Percentiles rank a stretch among this genome's conserved stretches.
Conservation (phyloP, 2,329 filamentous ascomycete species). For the Fonsecaea erecta region DNA sequence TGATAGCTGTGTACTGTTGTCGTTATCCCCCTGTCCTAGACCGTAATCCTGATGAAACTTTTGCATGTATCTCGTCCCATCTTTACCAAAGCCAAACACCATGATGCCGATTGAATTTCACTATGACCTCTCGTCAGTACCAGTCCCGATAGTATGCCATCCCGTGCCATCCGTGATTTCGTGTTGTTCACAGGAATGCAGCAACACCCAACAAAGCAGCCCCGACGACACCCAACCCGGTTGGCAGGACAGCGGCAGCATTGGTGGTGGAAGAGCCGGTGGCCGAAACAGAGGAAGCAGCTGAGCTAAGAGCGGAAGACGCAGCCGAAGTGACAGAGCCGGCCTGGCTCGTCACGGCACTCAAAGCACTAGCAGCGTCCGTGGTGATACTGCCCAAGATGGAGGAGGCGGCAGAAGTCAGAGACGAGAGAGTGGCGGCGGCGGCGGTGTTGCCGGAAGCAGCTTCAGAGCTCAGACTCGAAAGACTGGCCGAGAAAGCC, state of each 20-base stretch:
- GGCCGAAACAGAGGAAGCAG: conserved; percentile 9
- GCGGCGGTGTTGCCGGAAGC: conserved; percentile 24
- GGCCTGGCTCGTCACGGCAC: conserved; percentile 22
- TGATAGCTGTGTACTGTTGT: not conserved
- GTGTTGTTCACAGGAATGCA: conserved; percentile 25
- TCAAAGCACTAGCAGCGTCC: conserved; percentile 22
- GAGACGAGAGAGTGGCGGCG: conserved; percentile 21
- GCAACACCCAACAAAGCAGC: conserved; percentile 31
- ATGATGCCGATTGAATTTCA: not conserved
- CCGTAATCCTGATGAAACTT: not conserved
- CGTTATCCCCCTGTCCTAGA: not conserved
- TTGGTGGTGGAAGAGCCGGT: conserved; percentile 17
- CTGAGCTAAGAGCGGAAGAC: conserved; percentile 22
- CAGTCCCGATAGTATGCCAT: not conserved
- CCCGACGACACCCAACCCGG: conserved; percentile 25
- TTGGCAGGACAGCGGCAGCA: conserved; percentile 28
- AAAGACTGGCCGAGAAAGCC: conserved; percentile 23
- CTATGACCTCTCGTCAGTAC: not conserved
- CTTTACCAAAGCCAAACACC: not conserved
- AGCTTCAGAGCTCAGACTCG: conserved; percentile 27
- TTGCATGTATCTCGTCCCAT: not conserved
- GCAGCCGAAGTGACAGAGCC: conserved; percentile 16
- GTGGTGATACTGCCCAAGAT: conserved; percentile 24
- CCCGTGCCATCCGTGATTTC: not conserved
- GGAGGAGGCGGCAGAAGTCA: conserved; percentile 23